Base-by-base conservation (phyloP, 23 red algal genomes). In the Gracilariopsis chorda region DNA sequence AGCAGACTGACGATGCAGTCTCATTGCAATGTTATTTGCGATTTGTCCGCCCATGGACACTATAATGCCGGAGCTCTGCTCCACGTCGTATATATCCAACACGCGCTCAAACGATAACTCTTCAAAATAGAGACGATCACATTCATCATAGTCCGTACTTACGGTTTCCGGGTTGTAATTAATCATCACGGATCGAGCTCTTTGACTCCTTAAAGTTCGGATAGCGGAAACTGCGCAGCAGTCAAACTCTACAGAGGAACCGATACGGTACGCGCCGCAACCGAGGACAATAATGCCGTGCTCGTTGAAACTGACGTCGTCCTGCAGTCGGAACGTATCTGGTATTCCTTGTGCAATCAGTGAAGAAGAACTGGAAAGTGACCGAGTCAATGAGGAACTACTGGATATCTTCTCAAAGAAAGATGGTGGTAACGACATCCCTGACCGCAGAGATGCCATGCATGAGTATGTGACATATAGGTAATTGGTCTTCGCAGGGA, bases 161-260 rank as follows among this genome's bases (percentile, higher is more conserved):
- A 98, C 96, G 25, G 96, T 98, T 47, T 98, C 96, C 4, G 96
- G 96, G 37, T 98, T 98, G 88, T 98, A 96, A 74, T 98, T 98
- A 24, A 98, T 94, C 96, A 98, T 98, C 34, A 98, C 87, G 6
- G 96, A 89, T n/a, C 77, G 44, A 53, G 79, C 74, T 20, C 88
- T 82, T 48, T 98, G 84, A 13, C 84, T 64, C 24, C 91, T 45
- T 34, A 98, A 78, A 29, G 93, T 94, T 58, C 96, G 87, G 42
- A 87, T 90, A 4, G 93, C 89, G 42, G 88, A 89, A 69, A 98
- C 96, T 32, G 96, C 96, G 73, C 96, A 98, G 67, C 96, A 98
- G 43, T 98, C 96, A 78, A 98, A 98, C 60, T 98, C 96, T 1
- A 98, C 96, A 57, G 96, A 98, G 23, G 96, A 98, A 48, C 96